phyloP scores from a whole-genome alignment of 495 filamentous ascomycete genomes.

The Aspergillus cristatus region DNA sequence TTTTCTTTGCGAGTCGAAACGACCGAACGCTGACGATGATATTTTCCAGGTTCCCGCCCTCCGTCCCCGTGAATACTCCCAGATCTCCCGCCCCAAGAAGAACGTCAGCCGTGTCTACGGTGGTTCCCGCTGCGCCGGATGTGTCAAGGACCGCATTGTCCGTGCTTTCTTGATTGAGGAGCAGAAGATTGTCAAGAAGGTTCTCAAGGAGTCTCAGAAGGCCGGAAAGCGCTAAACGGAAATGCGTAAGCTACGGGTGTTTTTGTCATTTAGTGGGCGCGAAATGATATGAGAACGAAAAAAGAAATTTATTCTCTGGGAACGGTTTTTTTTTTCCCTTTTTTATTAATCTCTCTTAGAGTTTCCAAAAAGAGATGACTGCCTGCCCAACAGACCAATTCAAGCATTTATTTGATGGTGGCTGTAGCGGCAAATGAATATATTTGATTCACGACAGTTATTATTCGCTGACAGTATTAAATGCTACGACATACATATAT shows the following conservation, averaged over 20 bases:
- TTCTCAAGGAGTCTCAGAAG: constrained; percentile 94
- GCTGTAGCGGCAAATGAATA: no score
- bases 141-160: constrained; percentile 93
- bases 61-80: constrained; percentile 91
- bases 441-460: no score
- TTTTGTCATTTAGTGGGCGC: constrained; percentile 32
- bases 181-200: constrained; percentile 99
- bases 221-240: constrained; percentile 41
- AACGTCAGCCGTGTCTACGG: constrained; percentile 97
- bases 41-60: constrained; percentile 76
- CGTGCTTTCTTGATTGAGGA: constrained; percentile 99
- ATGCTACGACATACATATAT: no score
- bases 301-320: constrained; percentile 11
- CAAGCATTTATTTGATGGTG: no score
- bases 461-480: no score
- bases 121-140: constrained; percentile 95
- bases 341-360: no score
- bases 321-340: constrained; percentile 17
- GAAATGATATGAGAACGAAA: constrained; percentile 31
- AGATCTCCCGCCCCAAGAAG: constrained; percentile 96
- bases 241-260: constrained; percentile 31
- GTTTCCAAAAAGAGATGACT: no score
- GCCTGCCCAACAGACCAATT: no score
- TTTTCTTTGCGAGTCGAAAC: constrained; percentile 1
- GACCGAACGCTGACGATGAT: constrained; percentile 14